Base-by-base conservation (phyloP, 805 yeast genomes). In the Phaffomyces thermotolerans region DNA sequence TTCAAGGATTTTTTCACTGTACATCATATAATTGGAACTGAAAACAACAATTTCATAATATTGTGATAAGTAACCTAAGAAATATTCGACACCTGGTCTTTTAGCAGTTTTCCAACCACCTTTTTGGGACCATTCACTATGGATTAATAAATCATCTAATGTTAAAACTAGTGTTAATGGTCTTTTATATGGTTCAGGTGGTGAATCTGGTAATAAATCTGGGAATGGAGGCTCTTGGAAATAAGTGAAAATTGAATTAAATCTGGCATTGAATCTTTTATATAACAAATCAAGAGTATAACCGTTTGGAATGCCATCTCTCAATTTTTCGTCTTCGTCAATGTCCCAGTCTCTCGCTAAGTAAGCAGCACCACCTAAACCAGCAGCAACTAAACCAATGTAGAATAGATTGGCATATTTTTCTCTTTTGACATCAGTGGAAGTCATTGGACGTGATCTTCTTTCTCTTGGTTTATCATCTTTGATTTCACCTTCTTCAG, bases 91-190 rank as follows among this genome's bases (percentile, higher is more conserved):
- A 50, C 99, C 99, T 30, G 99, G 98, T 71, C 99, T 87, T 73
- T 93, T 93, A 27, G 96, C 98, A 14, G 97, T 91, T 69, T 93
- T 82, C 99, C 99, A 93, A 43, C 99, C 99, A 60, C 79, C 74
- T 64, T 86, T 79, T 53, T 87, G 78, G 45, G 86, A 77, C 99
- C 99, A 93, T 50, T 84, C 86, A 34, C 95, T 81, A 63, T 93
- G 96, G 45, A 91, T 78, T 59, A 93, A 74, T 47, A 93, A 69
- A 58, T 93, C 99, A 56, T 93, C 99, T 57, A 93, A 74, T 27
- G 86, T 81, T 54, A 93, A 64, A 8, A 93, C 97, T 52, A 93
- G 71, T 4, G 99, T 93, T 60, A 85, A 67, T 30, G 98, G 96
- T 59, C 95, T 83, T 62, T 89, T 84, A 66, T 89, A 89, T 43